Evolutionary conservation across 768 basidiomycete genomes (phyloP).

Genomic region (Tephrocybe sp.): DNA sequence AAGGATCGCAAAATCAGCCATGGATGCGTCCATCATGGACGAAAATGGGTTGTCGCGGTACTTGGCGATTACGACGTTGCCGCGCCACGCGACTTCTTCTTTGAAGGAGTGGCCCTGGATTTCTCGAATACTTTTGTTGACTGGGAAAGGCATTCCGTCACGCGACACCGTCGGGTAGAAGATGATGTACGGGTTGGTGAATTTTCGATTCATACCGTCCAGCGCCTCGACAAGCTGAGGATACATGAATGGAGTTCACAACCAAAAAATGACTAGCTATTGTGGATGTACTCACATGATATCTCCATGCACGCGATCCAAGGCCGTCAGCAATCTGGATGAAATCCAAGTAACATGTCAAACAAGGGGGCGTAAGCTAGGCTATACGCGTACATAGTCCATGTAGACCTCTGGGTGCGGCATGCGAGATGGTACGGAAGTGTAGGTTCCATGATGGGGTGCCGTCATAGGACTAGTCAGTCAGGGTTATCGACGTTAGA

Average conservation of each 20-base stretch:
- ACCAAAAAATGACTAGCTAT: not conserved
- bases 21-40: slow-evolving; percentile 70
- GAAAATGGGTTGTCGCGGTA: slow-evolving; percentile 55
- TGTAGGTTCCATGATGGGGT: slow-evolving; percentile 44
- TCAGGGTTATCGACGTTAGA: not conserved
- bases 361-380: not conserved
- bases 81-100: slow-evolving; percentile 73
- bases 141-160: slow-evolving; percentile 79
- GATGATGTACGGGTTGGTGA: slow-evolving; percentile 76
- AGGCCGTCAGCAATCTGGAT: slow-evolving; percentile 67
- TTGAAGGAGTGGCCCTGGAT: slow-evolving; percentile 65
- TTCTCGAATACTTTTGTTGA: slow-evolving; percentile 75
- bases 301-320: slow-evolving; percentile 70
- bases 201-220: slow-evolving; percentile 79
- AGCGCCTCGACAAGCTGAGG: slow-evolving; percentile 68
- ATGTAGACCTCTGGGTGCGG: slow-evolving; percentile 86
- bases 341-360: slow-evolving; percentile 14
- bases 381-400: slow-evolving; percentile 60
- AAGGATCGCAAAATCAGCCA: slow-evolving; percentile 81
- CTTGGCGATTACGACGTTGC: slow-evolving; percentile 78
- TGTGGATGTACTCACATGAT: slow-evolving; percentile 46
- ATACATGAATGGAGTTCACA: not conserved
- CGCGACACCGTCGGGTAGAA: slow-evolving; percentile 78
- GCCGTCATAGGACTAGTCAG: slow-evolving; percentile 45
- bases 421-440: slow-evolving; percentile 53